Base-by-base conservation (phyloP, 1,284 basidiomycete species). In the Fistulinella cinereoalba region DNA sequence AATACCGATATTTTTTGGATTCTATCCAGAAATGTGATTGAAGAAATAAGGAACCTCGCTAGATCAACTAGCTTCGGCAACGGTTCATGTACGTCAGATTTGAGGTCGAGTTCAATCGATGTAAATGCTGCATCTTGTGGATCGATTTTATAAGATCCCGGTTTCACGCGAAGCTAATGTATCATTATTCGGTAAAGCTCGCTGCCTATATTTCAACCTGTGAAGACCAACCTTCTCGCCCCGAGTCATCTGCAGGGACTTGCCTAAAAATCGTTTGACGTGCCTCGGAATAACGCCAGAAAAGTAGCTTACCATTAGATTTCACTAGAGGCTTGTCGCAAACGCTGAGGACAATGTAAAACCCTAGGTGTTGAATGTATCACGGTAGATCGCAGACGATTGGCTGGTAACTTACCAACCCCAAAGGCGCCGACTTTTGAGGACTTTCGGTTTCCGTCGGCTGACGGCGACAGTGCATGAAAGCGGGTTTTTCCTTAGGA, bases 301-400 rank as follows among this genome's bases (percentile, higher is more conserved):
- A 12, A 27, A 7, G 12, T 27, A 27, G 25, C 16, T 52, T 36
- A 83, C 85, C 79, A 60, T 90, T 91, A 5, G 91, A 94, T 15
- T 80, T 86, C 11, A 98, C 93, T 55, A 95, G 86, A 0, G 96
- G 96, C 54, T 90, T 85, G 52, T 98, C 92, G 21, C 88, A 89
- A 6, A 88, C 79, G 2, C 85, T 88, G 59, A 91, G 87, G n/a
- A 89, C 67, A 50, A 83, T 85, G 62, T 89, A 90, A 63, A 90
- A 90, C 0, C 87, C 85, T 85, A 31, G 6, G 4, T 3, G 2
- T 6, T 11, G 33, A 3, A 19, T 9, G 6, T 13, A 7, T 6
- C 10, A 27, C 4, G 34, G n/a, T 38, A 37, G 36, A 3, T 13
- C 40, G n/a, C n/a, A n/a, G n/a, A n/a, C n/a, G n/a, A n/a, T 18